phyloP scores from a whole-genome alignment of 371 early-diverging fungal species.

The Parasitella parasitica region DNA sequence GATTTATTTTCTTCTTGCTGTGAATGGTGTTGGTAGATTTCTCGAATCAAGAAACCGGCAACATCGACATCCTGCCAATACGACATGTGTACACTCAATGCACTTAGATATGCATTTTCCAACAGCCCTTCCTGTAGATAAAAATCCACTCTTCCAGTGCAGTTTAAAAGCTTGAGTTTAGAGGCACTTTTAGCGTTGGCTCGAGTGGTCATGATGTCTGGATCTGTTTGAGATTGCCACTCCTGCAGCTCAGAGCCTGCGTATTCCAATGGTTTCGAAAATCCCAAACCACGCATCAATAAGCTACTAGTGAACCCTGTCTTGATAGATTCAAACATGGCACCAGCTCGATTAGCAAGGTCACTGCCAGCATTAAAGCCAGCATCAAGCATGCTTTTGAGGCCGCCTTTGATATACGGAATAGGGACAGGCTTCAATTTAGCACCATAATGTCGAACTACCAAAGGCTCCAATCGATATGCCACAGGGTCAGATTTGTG shows the following conservation, averaged over 20 bases:
- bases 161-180: conserved; percentile 57
- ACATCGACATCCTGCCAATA: conserved; percentile 84
- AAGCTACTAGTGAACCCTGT: conserved; percentile 57
- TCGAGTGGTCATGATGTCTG: conserved; percentile 4
- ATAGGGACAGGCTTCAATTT: conserved; percentile 69
- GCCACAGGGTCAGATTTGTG: conserved; percentile 69
- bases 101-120: conserved; percentile 78
- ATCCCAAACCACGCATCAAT: conserved; percentile 56
- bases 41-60: conserved; percentile 58
- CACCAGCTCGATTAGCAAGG: conserved; percentile 69
- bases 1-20: not conserved
- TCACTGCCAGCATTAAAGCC: conserved; percentile 65
- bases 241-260: not conserved
- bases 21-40: conserved; percentile 38
- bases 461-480: conserved; percentile 74
- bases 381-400: conserved; percentile 66
- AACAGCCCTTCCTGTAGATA: conserved; percentile 77
- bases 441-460: conserved; percentile 48
- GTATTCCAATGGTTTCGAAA: conserved; percentile 20
- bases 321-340: conserved; percentile 64
- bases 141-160: conserved; percentile 71
- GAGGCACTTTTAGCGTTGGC: conserved; percentile 32
- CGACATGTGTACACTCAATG: conserved; percentile 73
- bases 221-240: conserved; percentile 30
- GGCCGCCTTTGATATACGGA: conserved; percentile 83